Conservation (phyloP, 805 yeast genomes). For the Millerozyma acaciae region DNA sequence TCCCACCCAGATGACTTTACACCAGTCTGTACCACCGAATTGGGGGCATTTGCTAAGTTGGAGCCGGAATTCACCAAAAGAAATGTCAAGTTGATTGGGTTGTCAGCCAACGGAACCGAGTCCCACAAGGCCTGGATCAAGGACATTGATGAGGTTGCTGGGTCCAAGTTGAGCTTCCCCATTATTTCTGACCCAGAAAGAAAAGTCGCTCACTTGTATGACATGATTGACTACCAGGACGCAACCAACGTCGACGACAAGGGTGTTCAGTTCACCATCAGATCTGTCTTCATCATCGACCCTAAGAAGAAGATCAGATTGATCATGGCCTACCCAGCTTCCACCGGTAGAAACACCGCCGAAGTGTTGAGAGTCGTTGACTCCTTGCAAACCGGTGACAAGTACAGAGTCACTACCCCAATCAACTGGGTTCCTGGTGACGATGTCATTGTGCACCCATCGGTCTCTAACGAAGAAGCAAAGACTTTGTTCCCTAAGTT, state of each 20-base stretch:
- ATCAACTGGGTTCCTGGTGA: conserved; percentile 87
- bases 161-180: conserved; percentile 78
- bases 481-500: conserved; percentile 82
- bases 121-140: conserved; percentile 83
- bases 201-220: conserved; percentile 69
- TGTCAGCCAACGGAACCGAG: conserved; percentile 80
- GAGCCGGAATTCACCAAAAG: conserved; percentile 86
- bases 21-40: conserved; percentile 94
- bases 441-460: conserved; percentile 90
- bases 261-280: conserved; percentile 80
- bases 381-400: conserved; percentile 82
- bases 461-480: conserved; percentile 60
- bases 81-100: conserved; percentile 82
- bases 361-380: conserved; percentile 90
- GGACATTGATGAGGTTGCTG: conserved; percentile 85
- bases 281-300: conserved; percentile 89
- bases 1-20: conserved; percentile 97
- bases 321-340: conserved; percentile 85
- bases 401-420: conserved; percentile 82
- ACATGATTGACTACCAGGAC: conserved; percentile 70
- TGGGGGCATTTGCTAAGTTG: conserved; percentile 88
- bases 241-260: conserved; percentile 62
- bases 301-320: conserved; percentile 86
- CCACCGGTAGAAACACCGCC: conserved; percentile 89
- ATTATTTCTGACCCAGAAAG: conserved; percentile 84